Base-by-base conservation (phyloP, 31 red algal species). In the Asparagopsis taxiformis region DNA sequence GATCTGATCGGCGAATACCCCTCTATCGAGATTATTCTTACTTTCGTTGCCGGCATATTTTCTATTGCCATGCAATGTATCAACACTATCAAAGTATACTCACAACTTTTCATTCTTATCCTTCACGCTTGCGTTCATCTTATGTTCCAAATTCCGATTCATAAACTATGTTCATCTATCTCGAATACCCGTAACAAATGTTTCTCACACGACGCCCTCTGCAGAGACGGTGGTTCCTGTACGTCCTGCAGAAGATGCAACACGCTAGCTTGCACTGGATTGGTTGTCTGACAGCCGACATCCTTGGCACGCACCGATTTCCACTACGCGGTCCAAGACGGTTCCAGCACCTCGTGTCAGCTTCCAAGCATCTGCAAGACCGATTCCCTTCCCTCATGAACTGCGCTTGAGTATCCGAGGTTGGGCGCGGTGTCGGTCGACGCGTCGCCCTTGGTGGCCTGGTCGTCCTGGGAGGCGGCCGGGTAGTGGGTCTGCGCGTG, bases 331-430 rank as follows among this genome's bases (percentile, higher is more conserved):
- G 24, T 30, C 59, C 17, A 5, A 63, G 59, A 4, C 25, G 34
- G 34, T 29, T 20, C 59, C 59, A 63, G 30, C 59, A 63, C 21
- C 34, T 63, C 59, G 7, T 30, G 5, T 30, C 59, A 17, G 34
- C 21, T 30, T 63, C 59, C 19, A 63, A 19, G 16, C 59, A 63
- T 63, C 59, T 31, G 30, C 59, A 63, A n/a, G 59, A 20, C 31
- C 59, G 3, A 30, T 63, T 63, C 16, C 59, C 59, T 30, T 63
- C 7, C 3, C 30, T 0, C 31, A 22, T 3, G 0, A 34, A 32
- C n/a, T n/a, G 59, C 10, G 17, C 44, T 50, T n/a, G n/a, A n/a
- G n/a, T n/a, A n/a, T n/a, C 44, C 17, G 44, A 50, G 17, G 11
- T 50, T 50, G 44, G 17, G 44, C 44, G 10, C 10, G 10, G 10